Evolutionary conservation across 495 filamentous ascomycete species (phyloP).

Genomic region (Hypomontagnella monticulosa): DNA sequence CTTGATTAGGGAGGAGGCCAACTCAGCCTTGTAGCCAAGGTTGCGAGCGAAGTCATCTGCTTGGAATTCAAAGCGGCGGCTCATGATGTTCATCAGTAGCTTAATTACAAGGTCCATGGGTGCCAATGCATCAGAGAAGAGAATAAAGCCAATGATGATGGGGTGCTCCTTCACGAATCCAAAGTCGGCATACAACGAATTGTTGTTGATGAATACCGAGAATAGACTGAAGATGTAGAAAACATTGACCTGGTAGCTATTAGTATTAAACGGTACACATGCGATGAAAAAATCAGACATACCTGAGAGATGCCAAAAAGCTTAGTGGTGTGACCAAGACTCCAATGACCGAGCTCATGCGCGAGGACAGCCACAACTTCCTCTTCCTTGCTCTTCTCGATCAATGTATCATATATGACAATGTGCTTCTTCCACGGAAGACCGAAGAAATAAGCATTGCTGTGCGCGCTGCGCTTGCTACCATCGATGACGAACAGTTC

Average conservation of each 20-base stretch:
- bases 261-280: constrained; percentile 28
- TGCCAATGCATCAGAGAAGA: constrained; percentile 92
- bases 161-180: constrained; percentile 87
- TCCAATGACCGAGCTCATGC: constrained; percentile 98
- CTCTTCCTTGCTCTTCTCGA: constrained; percentile 89
- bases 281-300: constrained; percentile 39
- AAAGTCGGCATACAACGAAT: constrained; percentile 87
- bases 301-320: constrained; percentile 91
- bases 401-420: constrained; percentile 96
- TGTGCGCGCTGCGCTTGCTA: constrained; percentile 95
- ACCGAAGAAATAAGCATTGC: constrained; percentile 98
- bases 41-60: constrained; percentile 88
- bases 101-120: constrained; percentile 93
- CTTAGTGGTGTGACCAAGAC: constrained; percentile 89
- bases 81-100: constrained; percentile 94
- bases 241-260: constrained; percentile 68
- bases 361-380: constrained; percentile 95
- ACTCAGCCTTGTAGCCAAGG: constrained; percentile 85
- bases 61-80: constrained; percentile 92
- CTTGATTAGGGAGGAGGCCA: constrained; percentile 90
- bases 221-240: constrained; percentile 97
- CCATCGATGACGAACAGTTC: constrained; percentile 97
- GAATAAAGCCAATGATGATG: constrained; percentile 94
- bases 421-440: constrained; percentile 99
- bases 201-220: constrained; percentile 96